phyloP scores from a whole-genome alignment of 257 asterid genomes.

The Solanum gracilifrons region DNA sequence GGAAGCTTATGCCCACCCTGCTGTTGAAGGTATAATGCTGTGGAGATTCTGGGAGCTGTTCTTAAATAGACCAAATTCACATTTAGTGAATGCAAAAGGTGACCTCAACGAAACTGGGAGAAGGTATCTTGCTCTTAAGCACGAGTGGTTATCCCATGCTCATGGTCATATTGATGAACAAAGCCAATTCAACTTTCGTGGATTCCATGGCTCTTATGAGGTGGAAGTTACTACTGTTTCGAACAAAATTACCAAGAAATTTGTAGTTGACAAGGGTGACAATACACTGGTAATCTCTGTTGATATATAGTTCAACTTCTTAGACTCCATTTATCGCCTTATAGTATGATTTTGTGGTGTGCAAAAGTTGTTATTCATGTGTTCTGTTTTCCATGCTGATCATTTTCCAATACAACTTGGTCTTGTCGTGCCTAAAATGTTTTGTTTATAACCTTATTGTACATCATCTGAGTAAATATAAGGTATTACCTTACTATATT shows the following conservation, averaged over 20 bases:
- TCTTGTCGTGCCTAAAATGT: background rate
- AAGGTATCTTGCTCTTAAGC: slow-evolving; percentile 44
- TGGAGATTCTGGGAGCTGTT: slow-evolving; percentile 94
- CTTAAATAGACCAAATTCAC: slow-evolving; percentile 53
- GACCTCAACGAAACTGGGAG: slow-evolving; percentile 64
- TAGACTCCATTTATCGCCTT: background rate
- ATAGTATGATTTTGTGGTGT: background rate
- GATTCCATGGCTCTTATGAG: slow-evolving; percentile 67
- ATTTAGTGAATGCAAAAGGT: slow-evolving; percentile 70
- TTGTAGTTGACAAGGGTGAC: slow-evolving; percentile 53
- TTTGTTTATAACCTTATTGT: background rate
- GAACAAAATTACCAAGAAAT: slow-evolving; percentile 34
- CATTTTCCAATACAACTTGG: background rate
- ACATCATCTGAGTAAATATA: no score
- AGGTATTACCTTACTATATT: background rate
- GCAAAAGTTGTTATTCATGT: background rate
- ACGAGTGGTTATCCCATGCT: slow-evolving; percentile 55
- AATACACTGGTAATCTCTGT: slow-evolving; percentile 42
- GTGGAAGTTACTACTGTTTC: slow-evolving; percentile 24
- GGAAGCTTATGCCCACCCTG: slow-evolving; percentile 80
- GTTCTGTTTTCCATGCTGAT: background rate
- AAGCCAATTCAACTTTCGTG: slow-evolving; percentile 48
- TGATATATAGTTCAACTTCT: slow-evolving; percentile 4
- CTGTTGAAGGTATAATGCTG: slow-evolving; percentile 72
- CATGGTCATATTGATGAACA: slow-evolving; percentile 43